phyloP scores from a whole-genome alignment of 345 rosid genomes.

The thale cress (Arabidopsis thaliana) region DNA sequence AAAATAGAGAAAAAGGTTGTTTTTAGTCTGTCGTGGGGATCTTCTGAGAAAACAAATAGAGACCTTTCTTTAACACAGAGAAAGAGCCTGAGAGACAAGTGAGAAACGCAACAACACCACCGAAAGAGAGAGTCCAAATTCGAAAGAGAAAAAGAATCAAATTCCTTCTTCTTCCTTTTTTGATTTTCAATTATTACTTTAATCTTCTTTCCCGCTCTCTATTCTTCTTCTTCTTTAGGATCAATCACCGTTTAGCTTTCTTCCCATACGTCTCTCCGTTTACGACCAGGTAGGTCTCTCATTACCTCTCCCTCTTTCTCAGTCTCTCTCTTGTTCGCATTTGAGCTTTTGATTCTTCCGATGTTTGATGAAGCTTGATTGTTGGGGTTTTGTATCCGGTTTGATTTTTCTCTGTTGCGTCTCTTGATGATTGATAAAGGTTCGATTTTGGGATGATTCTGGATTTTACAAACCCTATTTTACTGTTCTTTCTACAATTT shows the following conservation, averaged over 20 bases:
- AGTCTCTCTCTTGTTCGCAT: background rate
- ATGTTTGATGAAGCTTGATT: conserved; percentile 6
- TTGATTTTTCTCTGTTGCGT: background rate
- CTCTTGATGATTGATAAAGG: conserved; percentile 6
- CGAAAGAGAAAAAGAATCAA: conserved; percentile 21
- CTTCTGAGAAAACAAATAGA: conserved; percentile 13
- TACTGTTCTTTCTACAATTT: background rate
- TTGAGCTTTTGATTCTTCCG: conserved; percentile 5
- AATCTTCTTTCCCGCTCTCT: conserved; percentile 54
- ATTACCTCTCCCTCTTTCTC: conserved; percentile 7
- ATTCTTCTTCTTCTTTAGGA: background rate
- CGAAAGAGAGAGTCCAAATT: conserved; percentile 36
- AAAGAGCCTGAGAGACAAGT: conserved; percentile 12
- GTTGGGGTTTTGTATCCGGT: background rate
- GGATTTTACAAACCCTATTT: conserved; percentile 20
- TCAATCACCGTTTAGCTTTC: background rate
- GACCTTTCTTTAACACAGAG: conserved; percentile 6
- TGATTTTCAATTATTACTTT: background rate
- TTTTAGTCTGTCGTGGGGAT: conserved; percentile 26
- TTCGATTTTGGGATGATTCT: background rate
- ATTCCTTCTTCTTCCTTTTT: conserved; percentile 18
- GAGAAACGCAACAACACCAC: conserved; percentile 24
- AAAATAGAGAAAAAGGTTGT: conserved; percentile 2
- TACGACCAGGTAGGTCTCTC: conserved; percentile 46
- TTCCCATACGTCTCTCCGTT: conserved; percentile 39